phyloP scores from a whole-genome alignment of 139 green algal genomes.

The Micractinium sp. region DNA sequence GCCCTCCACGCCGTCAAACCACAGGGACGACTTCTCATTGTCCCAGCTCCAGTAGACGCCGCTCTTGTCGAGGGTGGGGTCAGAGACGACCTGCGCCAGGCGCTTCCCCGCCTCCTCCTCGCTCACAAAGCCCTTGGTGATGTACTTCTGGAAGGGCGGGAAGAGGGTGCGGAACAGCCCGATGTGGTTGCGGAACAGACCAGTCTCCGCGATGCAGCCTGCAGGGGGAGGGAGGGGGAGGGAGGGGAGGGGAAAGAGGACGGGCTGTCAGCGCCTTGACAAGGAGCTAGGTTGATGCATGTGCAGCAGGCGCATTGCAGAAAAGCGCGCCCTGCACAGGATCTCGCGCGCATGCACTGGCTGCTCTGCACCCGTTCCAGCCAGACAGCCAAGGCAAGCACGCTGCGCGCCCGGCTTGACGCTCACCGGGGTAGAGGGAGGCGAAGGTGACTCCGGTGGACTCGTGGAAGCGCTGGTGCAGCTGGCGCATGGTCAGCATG shows the following conservation, averaged over 20 bases:
- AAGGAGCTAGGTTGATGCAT: too few species aligned
- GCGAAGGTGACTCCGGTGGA: conserved; percentile 84
- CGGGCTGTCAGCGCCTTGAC: too few species aligned
- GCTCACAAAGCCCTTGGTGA: conserved; percentile 92
- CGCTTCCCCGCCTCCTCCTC: conserved; percentile 89
- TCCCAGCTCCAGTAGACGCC: conserved; percentile 91
- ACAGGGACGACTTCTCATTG: conserved; percentile 67
- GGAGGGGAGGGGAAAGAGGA: neutral
- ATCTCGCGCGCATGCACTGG: neutral
- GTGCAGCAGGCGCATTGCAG: neutral
- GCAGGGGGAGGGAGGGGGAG: neutral
- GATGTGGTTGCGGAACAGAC: conserved; percentile 90
- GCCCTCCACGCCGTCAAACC: conserved; percentile 11
- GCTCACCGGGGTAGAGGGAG: conserved; percentile 88
- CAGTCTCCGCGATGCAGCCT: conserved; percentile 94
- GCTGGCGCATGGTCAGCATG: conserved; percentile 95
- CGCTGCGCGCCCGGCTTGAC: neutral
- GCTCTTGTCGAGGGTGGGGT: conserved; percentile 71
- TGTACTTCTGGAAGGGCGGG: conserved; percentile 94
- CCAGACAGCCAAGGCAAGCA: neutral
- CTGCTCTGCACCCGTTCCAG: neutral
- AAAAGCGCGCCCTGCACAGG: neutral
- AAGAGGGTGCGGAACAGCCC: conserved; percentile 87
- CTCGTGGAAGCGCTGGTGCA: conserved; percentile 83
- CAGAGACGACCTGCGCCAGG: conserved; percentile 82